phyloP scores from a whole-genome alignment of 2,329 filamentous ascomycete species.

The Aspergillus piperis region DNA sequence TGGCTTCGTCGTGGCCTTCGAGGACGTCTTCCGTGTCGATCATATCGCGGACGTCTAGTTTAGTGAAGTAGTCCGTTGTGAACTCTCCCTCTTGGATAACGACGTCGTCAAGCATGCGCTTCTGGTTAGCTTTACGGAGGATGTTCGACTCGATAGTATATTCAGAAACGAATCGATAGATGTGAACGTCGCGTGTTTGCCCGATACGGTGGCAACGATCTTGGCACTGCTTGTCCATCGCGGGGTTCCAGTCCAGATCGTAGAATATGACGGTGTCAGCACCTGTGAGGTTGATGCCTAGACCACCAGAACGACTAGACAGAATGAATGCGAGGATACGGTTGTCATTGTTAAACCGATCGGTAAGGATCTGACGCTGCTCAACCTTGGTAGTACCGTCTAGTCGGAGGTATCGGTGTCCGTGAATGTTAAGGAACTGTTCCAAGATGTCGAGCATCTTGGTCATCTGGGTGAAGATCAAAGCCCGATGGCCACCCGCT shows the following conservation, averaged over 20 bases:
- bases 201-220: constrained; percentile 96
- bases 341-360: constrained; percentile 93
- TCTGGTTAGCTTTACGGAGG: constrained; percentile 92
- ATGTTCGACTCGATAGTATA: constrained; percentile 99
- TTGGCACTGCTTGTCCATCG: constrained; percentile 99
- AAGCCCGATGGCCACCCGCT: constrained; percentile 82
- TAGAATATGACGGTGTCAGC: constrained; percentile 99
- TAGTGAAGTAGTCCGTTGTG: constrained; percentile 94
- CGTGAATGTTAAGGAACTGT: constrained; percentile 96
- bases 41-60: constrained; percentile 68
- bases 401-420: constrained; percentile 91
- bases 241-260: constrained; percentile 98
- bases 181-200: constrained; percentile 95
- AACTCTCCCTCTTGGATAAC: constrained; percentile 98
- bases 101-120: constrained; percentile 95
- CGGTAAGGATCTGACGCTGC: constrained; percentile 89
- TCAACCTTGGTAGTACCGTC: constrained; percentile 97
- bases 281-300: constrained; percentile 95
- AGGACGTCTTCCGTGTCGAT: constrained; percentile 58
- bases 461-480: constrained; percentile 99
- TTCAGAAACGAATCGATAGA: constrained; percentile 90
- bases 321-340: constrained; percentile 94
- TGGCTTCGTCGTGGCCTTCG: constrained; percentile 71
- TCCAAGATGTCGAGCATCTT: constrained; percentile 97
- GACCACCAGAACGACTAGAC: constrained; percentile 87